phyloP scores from a whole-genome alignment of 2,329 filamentous ascomycete species.

The Dactylonectria macrodidyma region DNA sequence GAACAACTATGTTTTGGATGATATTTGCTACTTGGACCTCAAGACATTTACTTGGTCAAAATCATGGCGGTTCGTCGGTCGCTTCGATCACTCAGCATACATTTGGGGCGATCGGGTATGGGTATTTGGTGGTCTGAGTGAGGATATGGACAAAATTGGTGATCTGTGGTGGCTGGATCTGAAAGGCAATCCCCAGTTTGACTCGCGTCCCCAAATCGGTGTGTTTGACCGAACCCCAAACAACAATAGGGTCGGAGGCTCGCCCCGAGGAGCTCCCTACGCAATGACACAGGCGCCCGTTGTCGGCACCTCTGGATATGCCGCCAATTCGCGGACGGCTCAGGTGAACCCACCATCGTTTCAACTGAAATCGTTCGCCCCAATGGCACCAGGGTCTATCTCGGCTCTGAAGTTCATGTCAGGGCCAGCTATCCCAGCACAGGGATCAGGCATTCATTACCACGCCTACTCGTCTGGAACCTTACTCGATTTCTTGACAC shows the following conservation, averaged over 20 bases:
- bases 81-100: conserved; percentile 96
- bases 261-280: conserved; percentile 68
- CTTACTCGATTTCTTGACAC: conserved; percentile 94
- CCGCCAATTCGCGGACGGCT: conserved; percentile 77
- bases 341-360: conserved; percentile 78
- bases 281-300: conserved; percentile 64
- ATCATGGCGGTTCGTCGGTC: conserved; percentile 93
- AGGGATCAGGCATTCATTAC: conserved; percentile 93
- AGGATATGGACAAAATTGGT: conserved; percentile 96
- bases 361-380: conserved; percentile 80
- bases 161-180: conserved; percentile 99
- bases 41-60: conserved; percentile 99
- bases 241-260: conserved; percentile 60
- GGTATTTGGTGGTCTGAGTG: conserved; percentile 95
- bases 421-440: conserved; percentile 87
- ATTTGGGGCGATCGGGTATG: conserved; percentile 93
- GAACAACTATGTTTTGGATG: conserved; percentile 92
- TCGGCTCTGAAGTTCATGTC: conserved; percentile 89
- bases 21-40: conserved; percentile 95
- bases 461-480: conserved; percentile 95
- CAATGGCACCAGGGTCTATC: conserved; percentile 89
- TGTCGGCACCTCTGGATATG: conserved; percentile 75
- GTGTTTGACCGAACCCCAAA: conserved; percentile 63
- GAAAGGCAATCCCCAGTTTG: conserved; percentile 89
- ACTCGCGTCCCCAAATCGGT: conserved; percentile 74